These are phyloP conservation scores for Scorias spongiosa DNA, from an alignment of 2,329 filamentous ascomycete genomes.

Conservation along the genomic window DNA sequence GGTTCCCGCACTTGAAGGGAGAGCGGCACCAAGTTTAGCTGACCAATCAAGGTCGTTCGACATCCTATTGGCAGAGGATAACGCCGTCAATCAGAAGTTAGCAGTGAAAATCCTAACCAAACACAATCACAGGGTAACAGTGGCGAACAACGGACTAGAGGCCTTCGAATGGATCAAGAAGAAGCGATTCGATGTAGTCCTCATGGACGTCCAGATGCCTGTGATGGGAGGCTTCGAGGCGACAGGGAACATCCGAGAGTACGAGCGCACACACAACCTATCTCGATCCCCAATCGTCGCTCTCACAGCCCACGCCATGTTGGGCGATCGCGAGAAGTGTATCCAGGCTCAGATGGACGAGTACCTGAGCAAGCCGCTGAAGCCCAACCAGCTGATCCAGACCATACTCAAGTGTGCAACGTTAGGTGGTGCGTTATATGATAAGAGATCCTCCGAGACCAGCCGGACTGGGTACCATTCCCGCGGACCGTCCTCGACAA, in stretches of 20 bases:
- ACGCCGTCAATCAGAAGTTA: conserved; percentile 88
- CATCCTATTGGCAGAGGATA: conserved; percentile 90
- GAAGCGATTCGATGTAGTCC: conserved; percentile 85
- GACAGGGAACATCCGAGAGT: conserved; percentile 90
- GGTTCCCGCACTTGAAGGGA: conserved; percentile 85
- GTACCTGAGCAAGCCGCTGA: conserved; percentile 89
- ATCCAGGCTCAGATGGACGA: conserved; percentile 99
- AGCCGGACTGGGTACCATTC: conserved; percentile 21
- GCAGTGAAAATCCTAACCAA: conserved; percentile 96
- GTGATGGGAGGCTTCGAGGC: conserved; percentile 98
- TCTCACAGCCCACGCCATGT: conserved; percentile 93
- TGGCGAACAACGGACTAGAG: conserved; percentile 88
- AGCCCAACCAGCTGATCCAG: conserved; percentile 94
- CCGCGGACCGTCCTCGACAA: conserved; percentile 3
- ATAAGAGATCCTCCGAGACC: conserved; percentile 44
- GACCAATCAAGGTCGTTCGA: conserved; percentile 94
- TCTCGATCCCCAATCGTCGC: conserved; percentile 90
- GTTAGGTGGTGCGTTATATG: conserved; percentile 66
- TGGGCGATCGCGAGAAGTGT: conserved; percentile 94
- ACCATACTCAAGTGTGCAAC: conserved; percentile 95
- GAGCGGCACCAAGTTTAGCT: conserved; percentile 76
- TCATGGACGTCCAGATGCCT: conserved; percentile 99
- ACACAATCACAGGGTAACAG: conserved; percentile 82
- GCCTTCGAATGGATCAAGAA: conserved; percentile 84
- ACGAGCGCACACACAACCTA: conserved; percentile 66